A percentile compares a stretch with the other conserved stretches of the same genome.
phyloP scores from a whole-genome alignment of 192 early-diverging fungal genomes.

The Rhizophagus prolifer region DNA sequence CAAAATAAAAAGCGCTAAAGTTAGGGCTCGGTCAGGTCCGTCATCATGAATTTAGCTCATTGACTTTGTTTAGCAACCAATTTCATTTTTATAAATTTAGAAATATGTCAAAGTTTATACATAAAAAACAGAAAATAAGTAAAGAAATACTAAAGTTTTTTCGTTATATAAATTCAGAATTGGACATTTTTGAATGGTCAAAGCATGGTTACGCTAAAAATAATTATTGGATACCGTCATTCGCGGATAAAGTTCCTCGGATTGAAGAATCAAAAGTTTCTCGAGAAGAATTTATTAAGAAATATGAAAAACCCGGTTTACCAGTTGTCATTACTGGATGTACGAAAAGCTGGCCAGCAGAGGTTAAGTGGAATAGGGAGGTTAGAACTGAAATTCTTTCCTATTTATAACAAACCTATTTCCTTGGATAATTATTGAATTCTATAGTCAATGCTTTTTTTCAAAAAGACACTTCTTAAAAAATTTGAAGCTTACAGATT shows the following conservation, averaged over 20 bases:
- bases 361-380: constrained; percentile 55
- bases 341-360: constrained; percentile 57
- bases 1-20: background rate
- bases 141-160: background rate
- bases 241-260: constrained; percentile 49
- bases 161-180: constrained; percentile 42
- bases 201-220: constrained; percentile 48
- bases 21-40: constrained; percentile 2
- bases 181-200: constrained; percentile 63
- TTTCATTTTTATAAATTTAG: too few relatives aligned
- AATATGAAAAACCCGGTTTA: constrained; percentile 50
- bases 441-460: background rate
- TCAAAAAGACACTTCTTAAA: constrained; percentile 41
- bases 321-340: constrained; percentile 65
- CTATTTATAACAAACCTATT: background rate
- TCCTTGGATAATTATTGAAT: background rate
- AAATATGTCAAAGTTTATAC: too few relatives aligned
- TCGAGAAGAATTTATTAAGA: constrained; percentile 56
- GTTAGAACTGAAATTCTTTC: constrained; percentile 29
- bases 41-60: background rate
- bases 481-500: constrained; percentile 64
- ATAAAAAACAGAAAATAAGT: background rate
- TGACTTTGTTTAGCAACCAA: too few relatives aligned
- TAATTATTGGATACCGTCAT: constrained; percentile 52
- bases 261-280: constrained; percentile 55